Base-by-base conservation (phyloP, 805 yeast species). In the Blastobotrys parvus region DNA sequence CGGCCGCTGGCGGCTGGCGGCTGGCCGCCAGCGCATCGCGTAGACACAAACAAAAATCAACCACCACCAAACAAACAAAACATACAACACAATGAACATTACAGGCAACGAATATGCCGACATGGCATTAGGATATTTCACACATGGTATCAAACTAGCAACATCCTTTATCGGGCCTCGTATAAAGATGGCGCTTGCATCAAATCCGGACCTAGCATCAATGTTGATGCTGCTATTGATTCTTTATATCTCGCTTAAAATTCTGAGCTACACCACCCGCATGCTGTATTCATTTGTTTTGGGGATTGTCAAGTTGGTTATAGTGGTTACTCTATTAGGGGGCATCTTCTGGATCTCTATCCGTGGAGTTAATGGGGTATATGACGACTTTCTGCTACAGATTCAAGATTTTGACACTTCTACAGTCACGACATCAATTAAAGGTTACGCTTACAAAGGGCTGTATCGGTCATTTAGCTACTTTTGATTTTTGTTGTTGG, bases 171-270 rank as follows among this genome's bases (percentile, higher is more conserved):
- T 38, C 7, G 40, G 40, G 5, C 51, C 51, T 11, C 25, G 38
- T 3, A 31, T 46, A 33, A 37, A 35, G 39, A 36, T 25, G 11
- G 45, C 47, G 15, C 16, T 49, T 17, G 38, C 35, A n/a, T 27
- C 49, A 8, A 39, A 50, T 15, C 51, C 53, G 4, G 56, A 53
- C 36, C 49, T 49, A 16, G 17, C 44, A 20, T 38, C 51, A 8
- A 38, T 58, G 7, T 29, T 51, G n/a, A 30, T 54, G 18, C 44
- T 50, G 33, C 44, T 58, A 15, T 27, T 50, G 3, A 44, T 56
- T 13, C 43, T 59, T 20, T 57, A 51, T 38, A 16, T 59, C 5
- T 47, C 56, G 16, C 47, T 57, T 35, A 44, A 48, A 16, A 46
- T 59, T 21, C 32, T 57, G 20, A 32, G 39, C 31, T 51, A 55